phyloP scores from a whole-genome alignment of 768 basidiomycete species.

The Lentinula raphanica region DNA sequence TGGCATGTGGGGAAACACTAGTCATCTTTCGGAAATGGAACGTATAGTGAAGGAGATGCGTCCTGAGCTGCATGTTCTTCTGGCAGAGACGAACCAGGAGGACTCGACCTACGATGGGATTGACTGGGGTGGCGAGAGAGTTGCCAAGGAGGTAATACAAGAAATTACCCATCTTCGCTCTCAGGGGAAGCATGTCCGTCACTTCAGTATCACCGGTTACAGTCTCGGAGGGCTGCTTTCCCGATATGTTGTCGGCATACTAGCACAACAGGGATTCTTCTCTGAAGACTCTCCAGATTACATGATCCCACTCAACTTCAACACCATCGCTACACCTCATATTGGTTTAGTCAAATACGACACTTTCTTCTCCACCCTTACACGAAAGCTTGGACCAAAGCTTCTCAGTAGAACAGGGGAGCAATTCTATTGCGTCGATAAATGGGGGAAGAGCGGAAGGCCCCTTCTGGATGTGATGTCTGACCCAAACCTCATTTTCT shows the following conservation, averaged over 20 bases:
- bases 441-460: constrained; percentile 45
- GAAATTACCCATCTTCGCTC: constrained; percentile 48
- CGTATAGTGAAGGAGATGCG: constrained; percentile 47
- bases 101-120: constrained; percentile 78
- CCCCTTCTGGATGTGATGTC: constrained; percentile 53
- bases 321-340: constrained; percentile 61
- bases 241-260: constrained; percentile 66
- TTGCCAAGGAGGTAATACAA: constrained; percentile 67
- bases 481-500: constrained; percentile 78
- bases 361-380: constrained; percentile 35
- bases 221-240: constrained; percentile 77
- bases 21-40: constrained; percentile 55
- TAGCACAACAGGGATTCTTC: constrained; percentile 36
- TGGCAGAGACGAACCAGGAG: constrained; percentile 60
- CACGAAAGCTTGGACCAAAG: constrained; percentile 41
- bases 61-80: constrained; percentile 53
- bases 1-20: constrained; percentile 81
- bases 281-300: constrained; percentile 16
- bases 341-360: constrained; percentile 49
- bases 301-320: constrained; percentile 54
- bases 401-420: constrained; percentile 55
- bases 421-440: constrained; percentile 49
- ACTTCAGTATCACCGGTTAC: constrained; percentile 76
- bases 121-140: constrained; percentile 79
- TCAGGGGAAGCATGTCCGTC: constrained; percentile 53